phyloP scores from a whole-genome alignment of 1,284 basidiomycete species.

The Tilletia walkeri region DNA sequence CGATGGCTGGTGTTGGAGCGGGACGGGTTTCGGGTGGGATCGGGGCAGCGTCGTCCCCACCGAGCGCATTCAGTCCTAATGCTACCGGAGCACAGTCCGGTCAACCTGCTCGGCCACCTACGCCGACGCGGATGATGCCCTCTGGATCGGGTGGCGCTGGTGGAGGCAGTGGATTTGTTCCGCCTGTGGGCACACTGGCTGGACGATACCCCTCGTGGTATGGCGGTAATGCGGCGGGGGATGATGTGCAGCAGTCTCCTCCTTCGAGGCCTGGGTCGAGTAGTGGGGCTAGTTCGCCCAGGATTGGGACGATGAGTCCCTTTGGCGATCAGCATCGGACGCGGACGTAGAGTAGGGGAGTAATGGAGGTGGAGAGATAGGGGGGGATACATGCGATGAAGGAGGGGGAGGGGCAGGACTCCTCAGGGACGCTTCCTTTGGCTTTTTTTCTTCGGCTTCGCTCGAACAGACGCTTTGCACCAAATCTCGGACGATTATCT shows the following conservation, averaged over 20 bases:
- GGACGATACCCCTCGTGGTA: slow-evolving; percentile 16
- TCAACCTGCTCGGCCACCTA: slow-evolving; percentile 1
- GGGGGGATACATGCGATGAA: background rate
- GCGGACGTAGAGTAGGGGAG: background rate
- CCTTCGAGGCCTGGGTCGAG: background rate
- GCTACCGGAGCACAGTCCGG: background rate
- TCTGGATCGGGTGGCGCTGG: background rate
- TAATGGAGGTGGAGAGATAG: too few species aligned
- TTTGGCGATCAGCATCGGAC: slow-evolving; percentile 9
- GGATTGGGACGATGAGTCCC: slow-evolving; percentile 4
- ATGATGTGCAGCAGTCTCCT: background rate
- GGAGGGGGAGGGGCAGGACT: background rate
- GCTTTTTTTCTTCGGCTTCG: background rate
- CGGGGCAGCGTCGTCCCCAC: background rate
- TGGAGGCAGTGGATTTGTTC: background rate
- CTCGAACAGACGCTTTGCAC: background rate
- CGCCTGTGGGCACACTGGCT: background rate
- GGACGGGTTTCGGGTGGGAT: background rate
- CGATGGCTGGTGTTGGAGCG: background rate
- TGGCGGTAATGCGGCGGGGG: background rate
- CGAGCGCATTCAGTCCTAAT: background rate
- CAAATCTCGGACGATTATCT: background rate
- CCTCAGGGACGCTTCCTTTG: background rate
- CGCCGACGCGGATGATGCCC: background rate
- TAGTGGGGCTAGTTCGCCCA: slow-evolving; percentile 1